A percentile compares a stretch with the other conserved stretches of the same genome.
phyloP scores from a whole-genome alignment of 768 basidiomycete species.

The Mycena rosella region DNA sequence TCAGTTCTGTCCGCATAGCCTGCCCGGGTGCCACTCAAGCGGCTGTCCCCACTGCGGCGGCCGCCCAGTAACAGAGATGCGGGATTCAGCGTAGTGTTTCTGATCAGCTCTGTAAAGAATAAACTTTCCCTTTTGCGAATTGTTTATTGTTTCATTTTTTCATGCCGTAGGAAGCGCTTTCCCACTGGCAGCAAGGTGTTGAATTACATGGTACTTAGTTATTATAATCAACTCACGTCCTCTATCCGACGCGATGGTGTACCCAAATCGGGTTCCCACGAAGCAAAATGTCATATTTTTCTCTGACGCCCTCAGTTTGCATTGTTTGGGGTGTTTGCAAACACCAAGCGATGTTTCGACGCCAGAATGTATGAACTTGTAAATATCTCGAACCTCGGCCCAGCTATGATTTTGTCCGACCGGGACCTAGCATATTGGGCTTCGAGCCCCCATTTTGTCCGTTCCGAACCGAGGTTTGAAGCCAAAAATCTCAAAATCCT shows the following conservation, averaged over 20 bases:
- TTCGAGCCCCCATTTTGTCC: constrained; percentile 11
- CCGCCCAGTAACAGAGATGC: constrained; percentile 9
- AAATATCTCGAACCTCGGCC: neutral
- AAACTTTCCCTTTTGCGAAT: constrained; percentile 13
- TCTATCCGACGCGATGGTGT: constrained; percentile 16
- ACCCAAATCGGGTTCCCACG: constrained; percentile 10
- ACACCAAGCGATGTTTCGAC: constrained; percentile 7
- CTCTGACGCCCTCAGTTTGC: constrained; percentile 14
- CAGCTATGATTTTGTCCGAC: constrained; percentile 8
- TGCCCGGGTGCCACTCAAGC: constrained; percentile 10
- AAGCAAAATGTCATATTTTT: constrained; percentile 14
- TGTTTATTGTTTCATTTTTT: constrained; percentile 13
- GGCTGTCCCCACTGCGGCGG: constrained; percentile 17
- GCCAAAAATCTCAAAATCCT: constrained; percentile 4
- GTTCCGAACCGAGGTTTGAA: constrained; percentile 7
- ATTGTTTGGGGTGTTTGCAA: constrained; percentile 12
- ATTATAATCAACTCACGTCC: constrained; percentile 10
- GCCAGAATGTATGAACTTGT: constrained; percentile 6
- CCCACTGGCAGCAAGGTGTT: constrained; percentile 12
- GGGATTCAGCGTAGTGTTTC: constrained; percentile 13
- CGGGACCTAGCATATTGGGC: constrained; percentile 5
- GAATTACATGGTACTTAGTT: constrained; percentile 11
- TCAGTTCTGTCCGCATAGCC: constrained; percentile 20
- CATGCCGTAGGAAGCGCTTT: constrained; percentile 14
- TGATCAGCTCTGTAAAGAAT: constrained; percentile 11